Evolutionary conservation across 2,329 filamentous ascomycete genomes (phyloP).

Genomic region (Podosphaera fusca): DNA sequence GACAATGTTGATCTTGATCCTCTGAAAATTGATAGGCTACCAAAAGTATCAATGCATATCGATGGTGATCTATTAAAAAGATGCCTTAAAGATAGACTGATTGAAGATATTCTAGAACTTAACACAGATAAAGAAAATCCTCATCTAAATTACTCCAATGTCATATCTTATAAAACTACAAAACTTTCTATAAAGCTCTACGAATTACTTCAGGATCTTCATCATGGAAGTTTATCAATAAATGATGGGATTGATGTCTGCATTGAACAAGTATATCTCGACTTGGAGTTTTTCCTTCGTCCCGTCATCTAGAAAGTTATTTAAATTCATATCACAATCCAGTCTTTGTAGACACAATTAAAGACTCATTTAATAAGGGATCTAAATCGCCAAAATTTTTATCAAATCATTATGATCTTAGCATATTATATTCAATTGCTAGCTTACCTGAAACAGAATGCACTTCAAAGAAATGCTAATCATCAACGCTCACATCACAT

Average conservation of each 20-base stretch:
- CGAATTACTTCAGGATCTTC: conserved; percentile 26
- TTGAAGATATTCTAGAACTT: conserved; percentile 22
- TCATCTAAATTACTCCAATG: neutral
- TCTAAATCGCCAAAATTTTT: no score
- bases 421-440: no score
- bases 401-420: no score
- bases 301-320: conserved; percentile 16
- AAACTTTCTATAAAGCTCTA: conserved; percentile 19
- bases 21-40: conserved; percentile 20
- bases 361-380: no score
- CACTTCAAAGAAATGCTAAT: no score
- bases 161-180: conserved; percentile 2
- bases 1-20: conserved; percentile 4
- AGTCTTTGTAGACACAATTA: neutral
- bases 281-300: conserved; percentile 29
- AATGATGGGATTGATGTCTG: conserved; percentile 16
- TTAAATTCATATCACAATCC: neutral
- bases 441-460: no score
- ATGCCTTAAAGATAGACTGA: conserved; percentile 23
- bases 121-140: neutral
- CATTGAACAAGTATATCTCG: conserved; percentile 27
- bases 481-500: no score
- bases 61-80: conserved; percentile 41
- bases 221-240: conserved; percentile 20
- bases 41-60: conserved; percentile 33